Evolutionary conservation across 169 alveolate genomes (phyloP).

Genomic region (Neospora caninum): DNA sequence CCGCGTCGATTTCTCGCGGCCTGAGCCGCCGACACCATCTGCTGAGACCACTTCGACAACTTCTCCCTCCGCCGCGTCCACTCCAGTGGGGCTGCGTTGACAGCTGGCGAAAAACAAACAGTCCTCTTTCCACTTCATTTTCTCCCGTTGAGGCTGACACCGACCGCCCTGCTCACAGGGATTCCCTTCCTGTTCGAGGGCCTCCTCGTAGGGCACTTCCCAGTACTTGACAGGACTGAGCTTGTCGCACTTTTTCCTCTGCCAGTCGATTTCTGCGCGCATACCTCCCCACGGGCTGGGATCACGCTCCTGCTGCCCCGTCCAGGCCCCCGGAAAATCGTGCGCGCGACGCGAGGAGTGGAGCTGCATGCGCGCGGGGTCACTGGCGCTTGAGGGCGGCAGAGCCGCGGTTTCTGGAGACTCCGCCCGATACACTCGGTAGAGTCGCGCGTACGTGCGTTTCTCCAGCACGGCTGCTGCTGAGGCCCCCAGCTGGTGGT

Average conservation of each 20-base stretch:
- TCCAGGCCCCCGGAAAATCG: no score
- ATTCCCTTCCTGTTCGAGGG: neutral
- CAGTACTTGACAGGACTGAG: conserved; percentile 17
- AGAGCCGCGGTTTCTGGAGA: neutral
- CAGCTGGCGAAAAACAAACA: neutral
- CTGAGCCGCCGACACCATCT: neutral
- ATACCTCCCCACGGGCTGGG: neutral
- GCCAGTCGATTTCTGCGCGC: neutral
- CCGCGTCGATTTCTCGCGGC: neutral
- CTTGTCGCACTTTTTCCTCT: no score
- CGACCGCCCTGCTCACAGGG: neutral
- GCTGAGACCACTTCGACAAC: neutral
- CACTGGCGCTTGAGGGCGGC: neutral
- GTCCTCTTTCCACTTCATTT: neutral
- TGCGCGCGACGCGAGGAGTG: no score
- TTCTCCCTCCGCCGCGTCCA: neutral
- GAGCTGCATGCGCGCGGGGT: no score
- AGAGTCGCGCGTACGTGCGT: neutral
- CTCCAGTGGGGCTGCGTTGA: conserved; percentile 6
- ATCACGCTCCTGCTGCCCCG: no score
- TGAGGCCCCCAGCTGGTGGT: neutral
- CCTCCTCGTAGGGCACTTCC: conserved; percentile 11
- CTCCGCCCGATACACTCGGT: neutral
- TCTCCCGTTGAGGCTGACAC: neutral
- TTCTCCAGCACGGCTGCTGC: neutral